A percentile compares a stretch with the other conserved stretches of the same genome.
Evolutionary conservation across 2,329 filamentous ascomycete species (phyloP).

Genomic region (Apiospora koreana): DNA sequence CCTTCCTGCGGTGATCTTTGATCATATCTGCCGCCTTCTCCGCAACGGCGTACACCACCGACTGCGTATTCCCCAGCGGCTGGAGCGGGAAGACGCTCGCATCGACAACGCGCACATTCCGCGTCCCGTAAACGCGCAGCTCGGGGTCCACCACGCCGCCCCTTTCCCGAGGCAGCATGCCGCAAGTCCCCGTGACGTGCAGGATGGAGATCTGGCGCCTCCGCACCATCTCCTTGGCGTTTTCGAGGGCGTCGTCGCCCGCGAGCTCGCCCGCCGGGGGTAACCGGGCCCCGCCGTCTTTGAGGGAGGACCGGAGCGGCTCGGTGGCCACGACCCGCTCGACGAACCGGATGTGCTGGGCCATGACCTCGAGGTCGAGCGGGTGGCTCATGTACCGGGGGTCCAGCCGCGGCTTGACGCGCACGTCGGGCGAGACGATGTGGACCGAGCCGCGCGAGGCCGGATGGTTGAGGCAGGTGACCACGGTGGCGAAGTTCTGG

Average conservation of each 20-base stretch:
- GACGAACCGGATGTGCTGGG: constrained; percentile 44
- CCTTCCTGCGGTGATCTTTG: not conserved
- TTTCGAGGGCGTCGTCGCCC: constrained; percentile 29
- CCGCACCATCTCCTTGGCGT: constrained; percentile 37
- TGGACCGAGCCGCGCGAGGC: constrained; percentile 62
- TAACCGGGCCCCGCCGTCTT: constrained; percentile 26
- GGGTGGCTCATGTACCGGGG: constrained; percentile 58
- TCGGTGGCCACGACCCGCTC: constrained; percentile 36
- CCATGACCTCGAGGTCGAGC: constrained; percentile 56
- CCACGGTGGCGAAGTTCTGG: constrained; percentile 56
- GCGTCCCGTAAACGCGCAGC: constrained; percentile 19
- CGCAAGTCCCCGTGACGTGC: constrained; percentile 50
- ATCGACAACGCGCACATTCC: constrained; percentile 22
- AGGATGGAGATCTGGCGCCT: constrained; percentile 40
- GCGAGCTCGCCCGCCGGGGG: not conserved
- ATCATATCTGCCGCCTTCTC: constrained; percentile 22
- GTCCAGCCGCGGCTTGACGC: constrained; percentile 51
- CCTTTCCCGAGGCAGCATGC: constrained; percentile 19
- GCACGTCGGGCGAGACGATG: constrained; percentile 46
- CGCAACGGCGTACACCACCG: constrained; percentile 20
- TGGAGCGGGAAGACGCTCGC: constrained; percentile 23
- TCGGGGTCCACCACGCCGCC: constrained; percentile 21
- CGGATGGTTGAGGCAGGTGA: constrained; percentile 61
- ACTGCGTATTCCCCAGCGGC: constrained; percentile 18
- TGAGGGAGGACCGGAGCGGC: constrained; percentile 43